A percentile compares a stretch with the other conserved stretches of the same genome.
Conservation (phyloP, 2,329 filamentous ascomycete species). For the Pezicula carpinea region DNA sequence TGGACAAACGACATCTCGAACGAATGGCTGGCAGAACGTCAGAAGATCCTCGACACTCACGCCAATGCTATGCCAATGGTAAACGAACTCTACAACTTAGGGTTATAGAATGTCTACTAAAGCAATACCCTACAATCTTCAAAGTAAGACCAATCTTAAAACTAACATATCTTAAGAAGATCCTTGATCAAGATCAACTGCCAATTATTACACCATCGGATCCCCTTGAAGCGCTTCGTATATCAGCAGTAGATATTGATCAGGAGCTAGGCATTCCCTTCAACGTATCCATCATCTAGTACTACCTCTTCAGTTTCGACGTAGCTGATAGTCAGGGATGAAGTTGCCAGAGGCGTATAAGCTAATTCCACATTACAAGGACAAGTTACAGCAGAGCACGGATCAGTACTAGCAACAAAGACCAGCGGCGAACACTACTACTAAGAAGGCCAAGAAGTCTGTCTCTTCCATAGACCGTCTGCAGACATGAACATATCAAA, state of each 20-base stretch:
- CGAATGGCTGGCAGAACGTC: slow-evolving; percentile 3
- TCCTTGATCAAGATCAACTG: slow-evolving; percentile 36
- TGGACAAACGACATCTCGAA: background rate
- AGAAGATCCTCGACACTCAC: slow-evolving; percentile 4
- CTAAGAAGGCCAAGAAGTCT: slow-evolving; percentile 5
- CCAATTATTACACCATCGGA: slow-evolving; percentile 29
- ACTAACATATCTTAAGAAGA: slow-evolving; percentile 31
- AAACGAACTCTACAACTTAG: slow-evolving; percentile 50
- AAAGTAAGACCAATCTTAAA: background rate
- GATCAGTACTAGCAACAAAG: slow-evolving; percentile 40
- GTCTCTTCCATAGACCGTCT: slow-evolving; percentile 1
- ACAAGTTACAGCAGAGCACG: slow-evolving; percentile 51
- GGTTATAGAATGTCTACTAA: slow-evolving; percentile 46
- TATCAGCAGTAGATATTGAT: slow-evolving; percentile 46
- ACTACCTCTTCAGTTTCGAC: slow-evolving; percentile 53
- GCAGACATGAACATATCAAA: slow-evolving; percentile 2
- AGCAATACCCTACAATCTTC: slow-evolving; percentile 49
- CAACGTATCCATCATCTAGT: slow-evolving; percentile 49
- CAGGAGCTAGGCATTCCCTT: slow-evolving; percentile 42
- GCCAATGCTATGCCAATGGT: slow-evolving; percentile 34
- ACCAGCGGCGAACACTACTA: slow-evolving; percentile 4
- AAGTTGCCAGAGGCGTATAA: slow-evolving; percentile 47
- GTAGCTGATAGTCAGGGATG: slow-evolving; percentile 42
- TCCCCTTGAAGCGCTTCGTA: slow-evolving; percentile 36
- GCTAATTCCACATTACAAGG: slow-evolving; percentile 50